Conservation (phyloP, 192 early-diverging fungal species). For the Borealophlyctis nickersoniae region DNA sequence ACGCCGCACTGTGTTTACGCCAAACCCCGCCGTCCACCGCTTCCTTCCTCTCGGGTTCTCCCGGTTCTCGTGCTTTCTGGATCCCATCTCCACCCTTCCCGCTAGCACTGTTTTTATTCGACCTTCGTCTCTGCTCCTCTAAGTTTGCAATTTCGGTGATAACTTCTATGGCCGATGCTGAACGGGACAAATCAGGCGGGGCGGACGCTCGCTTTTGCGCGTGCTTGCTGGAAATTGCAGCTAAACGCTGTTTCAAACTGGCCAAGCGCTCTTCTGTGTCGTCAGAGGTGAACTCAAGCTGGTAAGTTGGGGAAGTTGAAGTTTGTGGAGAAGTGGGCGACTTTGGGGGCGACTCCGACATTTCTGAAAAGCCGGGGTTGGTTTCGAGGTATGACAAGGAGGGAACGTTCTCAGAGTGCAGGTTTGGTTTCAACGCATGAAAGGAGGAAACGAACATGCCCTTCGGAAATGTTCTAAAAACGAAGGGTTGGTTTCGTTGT, state of each 20-base stretch:
- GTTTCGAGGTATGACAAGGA: too few relatives aligned
- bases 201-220: conserved; percentile 19
- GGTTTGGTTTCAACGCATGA: too few relatives aligned
- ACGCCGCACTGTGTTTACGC: too few relatives aligned
- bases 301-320: neutral
- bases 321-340: too few relatives aligned
- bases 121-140: neutral
- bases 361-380: too few relatives aligned
- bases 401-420: too few relatives aligned
- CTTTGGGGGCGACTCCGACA: too few relatives aligned
- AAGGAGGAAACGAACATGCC: too few relatives aligned
- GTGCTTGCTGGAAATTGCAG: conserved; percentile 33
- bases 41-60: neutral
- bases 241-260: conserved; percentile 24
- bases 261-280: conserved; percentile 28
- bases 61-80: neutral
- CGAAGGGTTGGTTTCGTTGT: too few relatives aligned
- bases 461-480: too few relatives aligned
- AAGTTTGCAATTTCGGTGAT: neutral
- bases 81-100: neutral
- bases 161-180: neutral
- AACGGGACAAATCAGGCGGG: neutral
- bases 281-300: neutral
- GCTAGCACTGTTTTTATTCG: neutral
- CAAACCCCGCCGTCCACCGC: neutral